Base-by-base conservation (phyloP, 176 grass and related monocot species). In the Oropetium thomaeum region DNA sequence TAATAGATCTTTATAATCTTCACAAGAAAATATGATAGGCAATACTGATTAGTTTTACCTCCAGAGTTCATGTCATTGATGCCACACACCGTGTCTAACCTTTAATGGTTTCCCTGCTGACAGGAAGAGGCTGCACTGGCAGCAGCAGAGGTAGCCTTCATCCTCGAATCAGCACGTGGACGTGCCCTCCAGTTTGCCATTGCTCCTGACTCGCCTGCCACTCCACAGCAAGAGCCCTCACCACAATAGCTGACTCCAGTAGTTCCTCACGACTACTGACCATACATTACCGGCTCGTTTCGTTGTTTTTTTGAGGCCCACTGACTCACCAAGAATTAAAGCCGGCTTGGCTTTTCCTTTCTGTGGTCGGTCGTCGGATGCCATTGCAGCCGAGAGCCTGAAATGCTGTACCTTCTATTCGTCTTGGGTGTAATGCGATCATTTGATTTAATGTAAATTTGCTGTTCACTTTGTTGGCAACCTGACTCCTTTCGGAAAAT, bases 81-180 rank as follows among this genome's bases (percentile, higher is more conserved):
- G 29, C 32, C 37, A 4, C 26, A 2, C 5, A 16, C 4, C 5
- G 15, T 30, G 45, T 35, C 35, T 59, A 17, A 78, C 26, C 60
- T 52, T 15, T 6, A 6, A 8, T 60, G 31, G 5, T 69, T 73
- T 13, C 7, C 52, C 38, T 66, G 65, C n/a, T 75, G 14, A 63
- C 78, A 97, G 94, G 94, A 90, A 67, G 90, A 87, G 4, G 88
- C 94, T 41, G 80, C 85, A 26, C 41, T 91, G 58, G 90, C 94
- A 0, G 90, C 94, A 37, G 81, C 90, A 34, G 90, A 93, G 84
- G 86, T 97, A 58, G 90, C 94, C 10, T 97, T 97, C 86, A 93
- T 97, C 83, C 75, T 97, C 47, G 88, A 91, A 57, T 91, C 94
- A 8, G 82, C 81, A 65, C 70, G 70, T 20, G 83, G 81, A 10